These are phyloP conservation scores for Trametes elegans DNA, from an alignment of 768 basidiomycete genomes.

Conservation along the genomic window DNA sequence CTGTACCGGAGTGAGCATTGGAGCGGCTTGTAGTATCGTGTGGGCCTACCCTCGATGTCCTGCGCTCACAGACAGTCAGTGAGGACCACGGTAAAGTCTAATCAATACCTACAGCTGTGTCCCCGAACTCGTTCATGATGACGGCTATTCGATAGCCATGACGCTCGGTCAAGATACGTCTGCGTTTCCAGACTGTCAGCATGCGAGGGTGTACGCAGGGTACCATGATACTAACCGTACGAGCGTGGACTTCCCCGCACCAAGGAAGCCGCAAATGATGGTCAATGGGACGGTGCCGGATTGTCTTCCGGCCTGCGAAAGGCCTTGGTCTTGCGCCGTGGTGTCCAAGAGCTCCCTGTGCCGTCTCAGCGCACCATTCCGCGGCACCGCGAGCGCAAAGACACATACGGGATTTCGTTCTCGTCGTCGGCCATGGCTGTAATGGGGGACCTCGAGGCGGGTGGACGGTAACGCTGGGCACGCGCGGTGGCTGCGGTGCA, in stretches of 20 bases:
- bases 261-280: conserved; percentile 93
- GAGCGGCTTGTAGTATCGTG: not conserved
- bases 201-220: not conserved
- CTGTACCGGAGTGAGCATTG: conserved; percentile 38
- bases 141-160: conserved; percentile 98
- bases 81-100: not conserved
- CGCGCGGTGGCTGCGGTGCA: not conserved
- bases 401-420: conserved; percentile 59
- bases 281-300: conserved; percentile 72
- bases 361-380: not conserved
- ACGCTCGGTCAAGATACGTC: conserved; percentile 85
- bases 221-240: conserved; percentile 55
- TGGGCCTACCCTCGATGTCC: conserved; percentile 84
- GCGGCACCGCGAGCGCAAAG: not conserved
- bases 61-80: conserved; percentile 31
- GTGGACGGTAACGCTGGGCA: not conserved
- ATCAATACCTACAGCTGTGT: conserved; percentile 87
- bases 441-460: not conserved
- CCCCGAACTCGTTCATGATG: conserved; percentile 98
- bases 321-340: conserved; percentile 4
- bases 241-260: conserved; percentile 92
- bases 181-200: conserved; percentile 25
- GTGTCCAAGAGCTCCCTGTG: conserved; percentile 16
- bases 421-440: conserved; percentile 43
- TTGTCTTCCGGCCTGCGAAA: conserved; percentile 3